phyloP scores from a whole-genome alignment of 805 yeast species.

The Candida xiaguanensis region DNA sequence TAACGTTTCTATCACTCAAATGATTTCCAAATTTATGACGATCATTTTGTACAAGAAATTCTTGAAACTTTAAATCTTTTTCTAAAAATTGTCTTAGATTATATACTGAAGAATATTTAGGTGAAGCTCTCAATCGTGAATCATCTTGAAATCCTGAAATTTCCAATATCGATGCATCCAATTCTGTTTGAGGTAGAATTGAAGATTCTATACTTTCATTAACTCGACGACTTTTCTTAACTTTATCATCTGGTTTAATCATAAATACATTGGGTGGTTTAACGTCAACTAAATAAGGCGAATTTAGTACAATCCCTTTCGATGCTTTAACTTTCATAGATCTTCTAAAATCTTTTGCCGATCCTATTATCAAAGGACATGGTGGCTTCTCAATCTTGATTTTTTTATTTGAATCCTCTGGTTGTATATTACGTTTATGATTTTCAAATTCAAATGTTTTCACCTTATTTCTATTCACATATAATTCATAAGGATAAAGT shows the following conservation, averaged over 20 bases:
- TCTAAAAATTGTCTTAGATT: slow-evolving; percentile 57
- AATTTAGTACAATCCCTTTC: slow-evolving; percentile 51
- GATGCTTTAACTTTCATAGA: slow-evolving; percentile 41
- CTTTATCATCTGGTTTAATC: slow-evolving; percentile 11
- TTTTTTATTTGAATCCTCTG: background rate
- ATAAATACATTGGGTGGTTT: slow-evolving; percentile 22
- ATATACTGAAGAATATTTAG: slow-evolving; percentile 45
- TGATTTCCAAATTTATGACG: slow-evolving; percentile 10
- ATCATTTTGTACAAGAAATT: slow-evolving; percentile 20
- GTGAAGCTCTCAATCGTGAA: slow-evolving; percentile 14
- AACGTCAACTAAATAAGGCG: slow-evolving; percentile 46
- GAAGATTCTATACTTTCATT: slow-evolving; percentile 12
- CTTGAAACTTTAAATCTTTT: slow-evolving; percentile 45
- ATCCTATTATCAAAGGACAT: slow-evolving; percentile 42
- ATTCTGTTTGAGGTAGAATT: slow-evolving; percentile 17
- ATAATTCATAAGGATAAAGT: slow-evolving; percentile 28
- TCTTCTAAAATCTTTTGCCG: slow-evolving; percentile 44
- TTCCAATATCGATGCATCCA: slow-evolving; percentile 13
- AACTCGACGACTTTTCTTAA: slow-evolving; percentile 8
- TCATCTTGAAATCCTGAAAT: slow-evolving; percentile 16
- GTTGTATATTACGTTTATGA: background rate
- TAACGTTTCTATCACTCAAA: slow-evolving; percentile 12
- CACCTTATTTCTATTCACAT: slow-evolving; percentile 1
- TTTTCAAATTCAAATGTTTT: background rate
- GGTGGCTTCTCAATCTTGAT: slow-evolving; percentile 1